phyloP scores from a whole-genome alignment of 805 yeast genomes.

The Komagataella phaffii region DNA sequence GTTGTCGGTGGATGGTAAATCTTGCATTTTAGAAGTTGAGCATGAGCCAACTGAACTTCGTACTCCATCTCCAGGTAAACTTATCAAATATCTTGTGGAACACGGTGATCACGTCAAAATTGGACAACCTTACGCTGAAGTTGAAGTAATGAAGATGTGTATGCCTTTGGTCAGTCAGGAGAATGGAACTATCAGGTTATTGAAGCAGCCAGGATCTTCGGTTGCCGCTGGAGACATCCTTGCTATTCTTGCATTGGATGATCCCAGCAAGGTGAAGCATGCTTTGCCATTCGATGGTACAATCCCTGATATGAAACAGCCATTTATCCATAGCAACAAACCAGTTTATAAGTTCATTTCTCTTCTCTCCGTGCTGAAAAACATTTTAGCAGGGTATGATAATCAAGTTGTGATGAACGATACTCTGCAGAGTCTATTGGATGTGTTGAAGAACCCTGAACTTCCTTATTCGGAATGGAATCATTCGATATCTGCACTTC shows the following conservation, averaged over 20 bases:
- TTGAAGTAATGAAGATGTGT: slow-evolving; percentile 99
- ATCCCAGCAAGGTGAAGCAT: slow-evolving; percentile 93
- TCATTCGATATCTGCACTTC: slow-evolving; percentile 76
- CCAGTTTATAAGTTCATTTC: slow-evolving; percentile 63
- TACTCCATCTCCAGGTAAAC: slow-evolving; percentile 98
- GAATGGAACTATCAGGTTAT: slow-evolving; percentile 81
- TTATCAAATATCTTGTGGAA: slow-evolving; percentile 86
- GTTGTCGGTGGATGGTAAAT: slow-evolving; percentile 87
- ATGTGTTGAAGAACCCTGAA: slow-evolving; percentile 61
- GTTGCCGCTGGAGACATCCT: slow-evolving; percentile 93
- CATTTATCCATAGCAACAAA: slow-evolving; percentile 71
- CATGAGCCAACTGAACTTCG: slow-evolving; percentile 97
- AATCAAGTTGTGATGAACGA: slow-evolving; percentile 89
- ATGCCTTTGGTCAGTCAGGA: slow-evolving; percentile 95
- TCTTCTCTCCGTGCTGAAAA: slow-evolving; percentile 45
- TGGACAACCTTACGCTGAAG: slow-evolving; percentile 96
- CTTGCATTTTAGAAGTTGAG: slow-evolving; percentile 88
- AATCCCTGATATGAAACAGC: slow-evolving; percentile 78
- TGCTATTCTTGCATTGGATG: slow-evolving; percentile 89
- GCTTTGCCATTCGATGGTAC: slow-evolving; percentile 94
- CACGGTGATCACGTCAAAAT: slow-evolving; percentile 85
- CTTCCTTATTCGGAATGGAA: slow-evolving; percentile 93
- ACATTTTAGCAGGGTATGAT: slow-evolving; percentile 84
- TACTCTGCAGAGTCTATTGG: slow-evolving; percentile 61
- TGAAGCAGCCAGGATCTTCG: slow-evolving; percentile 98